Conservation (phyloP, 371 early-diverging fungal species). For the Haplosporangium sp. region DNA sequence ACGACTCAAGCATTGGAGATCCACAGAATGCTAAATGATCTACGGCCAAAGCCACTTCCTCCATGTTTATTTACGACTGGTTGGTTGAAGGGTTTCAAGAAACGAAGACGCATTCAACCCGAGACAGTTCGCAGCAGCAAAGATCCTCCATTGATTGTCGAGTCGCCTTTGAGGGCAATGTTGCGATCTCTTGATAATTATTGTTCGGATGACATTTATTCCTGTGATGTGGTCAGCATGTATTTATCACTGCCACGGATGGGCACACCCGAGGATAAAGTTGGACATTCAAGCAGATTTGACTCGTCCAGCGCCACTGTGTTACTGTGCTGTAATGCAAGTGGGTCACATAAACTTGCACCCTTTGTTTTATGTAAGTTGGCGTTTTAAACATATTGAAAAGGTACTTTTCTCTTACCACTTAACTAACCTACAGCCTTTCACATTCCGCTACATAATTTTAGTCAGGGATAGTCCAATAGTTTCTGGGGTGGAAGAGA, state of each 20-base stretch:
- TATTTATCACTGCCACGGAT: neutral
- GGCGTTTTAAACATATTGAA: too few relatives aligned
- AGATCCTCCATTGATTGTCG: neutral
- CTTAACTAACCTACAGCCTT: neutral
- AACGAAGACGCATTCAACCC: neutral
- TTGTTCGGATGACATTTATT: constrained; percentile 4
- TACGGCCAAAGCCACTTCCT: neutral
- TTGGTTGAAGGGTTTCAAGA: constrained; percentile 18
- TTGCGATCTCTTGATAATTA: neutral
- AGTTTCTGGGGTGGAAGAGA: neutral
- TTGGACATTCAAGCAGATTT: too few relatives aligned
- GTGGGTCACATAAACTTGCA: neutral
- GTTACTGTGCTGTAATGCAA: constrained; percentile 12
- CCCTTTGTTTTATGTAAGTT: constrained; percentile 13
- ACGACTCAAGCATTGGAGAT: constrained; percentile 15
- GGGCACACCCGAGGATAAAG: neutral
- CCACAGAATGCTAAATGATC: constrained; percentile 6
- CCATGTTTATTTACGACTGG: constrained; percentile 14
- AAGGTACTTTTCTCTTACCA: neutral
- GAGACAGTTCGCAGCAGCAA: neutral
- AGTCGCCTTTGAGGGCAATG: neutral
- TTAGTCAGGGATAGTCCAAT: constrained; percentile 1
- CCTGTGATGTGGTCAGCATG: constrained; percentile 6
- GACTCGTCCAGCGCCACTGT: constrained; percentile 3
- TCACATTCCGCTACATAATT: neutral